Base-by-base conservation (phyloP, 179 eudicot species). In the Beta corolliflora region DNA sequence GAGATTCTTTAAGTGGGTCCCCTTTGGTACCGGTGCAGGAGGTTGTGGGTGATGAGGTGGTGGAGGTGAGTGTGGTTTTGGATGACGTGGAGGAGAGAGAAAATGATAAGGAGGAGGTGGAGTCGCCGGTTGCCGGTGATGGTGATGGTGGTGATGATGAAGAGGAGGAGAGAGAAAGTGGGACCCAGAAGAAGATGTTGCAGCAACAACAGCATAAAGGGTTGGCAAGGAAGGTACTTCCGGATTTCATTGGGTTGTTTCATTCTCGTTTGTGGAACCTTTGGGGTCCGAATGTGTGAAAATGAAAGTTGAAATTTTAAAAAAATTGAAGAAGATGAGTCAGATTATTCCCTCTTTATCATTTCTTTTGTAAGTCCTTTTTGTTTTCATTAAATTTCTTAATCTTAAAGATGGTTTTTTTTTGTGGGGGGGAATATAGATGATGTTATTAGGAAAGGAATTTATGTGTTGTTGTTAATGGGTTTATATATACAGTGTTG, bases 251-350 rank as follows among this genome's bases (percentile, higher is more conserved):
- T 69, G 97, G 97, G 65, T 53, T 93, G 73, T 86, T 93, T 16
- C 87, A 90, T 79, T 93, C 93, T 41, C 97, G 95, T 93, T 91
- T 93, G 72, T 93, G 92, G 93, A 88, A 88, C 52, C 95, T 91
- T 90, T 93, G 97, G 97, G 86, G 91, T 93, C 95, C 97, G 87
- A 89, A 90, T 84, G 90, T 85, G 77, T 88, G 79, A 77, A 19
- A 12, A 45, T 41, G 10, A 13, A 15, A 16, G 16, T 1, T 31
- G 41, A 18, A 9, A 7, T 25, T 29, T 3, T n/a, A n/a, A n/a
- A 52, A 67, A 31, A 16, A 16, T 36, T 36, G 41, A 1, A 75
- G 36, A 36, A 36, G 64, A 9, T 59, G 25, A 29, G 44, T 65
- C 70, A 65, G 5, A 65, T 65, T 29, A 65, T 36, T 67, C 80